Base-by-base conservation (phyloP, 371 early-diverging fungal species). In the Mortierella polycephala region DNA sequence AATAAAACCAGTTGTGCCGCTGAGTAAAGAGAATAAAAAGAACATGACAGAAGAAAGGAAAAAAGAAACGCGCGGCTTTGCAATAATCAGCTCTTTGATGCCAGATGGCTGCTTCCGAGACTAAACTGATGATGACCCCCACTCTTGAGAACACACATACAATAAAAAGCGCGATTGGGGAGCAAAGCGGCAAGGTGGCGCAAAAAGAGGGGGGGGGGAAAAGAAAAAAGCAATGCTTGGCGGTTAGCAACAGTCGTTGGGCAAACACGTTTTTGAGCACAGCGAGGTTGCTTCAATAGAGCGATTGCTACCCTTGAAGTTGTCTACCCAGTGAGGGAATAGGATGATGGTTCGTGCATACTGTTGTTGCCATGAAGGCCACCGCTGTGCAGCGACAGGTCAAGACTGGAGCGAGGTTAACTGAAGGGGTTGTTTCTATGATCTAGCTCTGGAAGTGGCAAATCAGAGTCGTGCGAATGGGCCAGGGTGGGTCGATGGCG, bases 401-500 rank as follows among this genome's bases (percentile, higher is more conserved):
- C 57, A 47, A 64, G 18, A 30, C 30, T 30, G 4, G 4, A 30
- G 30, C 30, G 1, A 30, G 30, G 30, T 30, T 30, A 2, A 30
- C 30, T 30, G 30, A 30, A 30, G 30, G 30, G 30, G 30, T 30
- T 30, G 30, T 30, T 30, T 4, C 4, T 2, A 30, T 30, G 30
- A 30, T 30, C 1, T 30, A 30, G 30, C 30, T 30, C 30, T 30
- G 30, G 30, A 64, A 30, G 46, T 37, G 40, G 41, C 57, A 45
- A 53, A 56, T 45, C 62, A 56, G 41, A 54, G 69, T 21, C 46
- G 62, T 60, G 72, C 66, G 66, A 57, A 71, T 71, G 62, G 72
- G 55, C 62, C 66, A 66, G 65, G 65, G 49, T 71, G 66, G 72
- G 71, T n/a, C 55, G 58, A 71, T 71, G 65, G 65, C 59, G 65